phyloP scores from a whole-genome alignment of 2,329 filamentous ascomycete genomes.

The Botrytis elliptica region DNA sequence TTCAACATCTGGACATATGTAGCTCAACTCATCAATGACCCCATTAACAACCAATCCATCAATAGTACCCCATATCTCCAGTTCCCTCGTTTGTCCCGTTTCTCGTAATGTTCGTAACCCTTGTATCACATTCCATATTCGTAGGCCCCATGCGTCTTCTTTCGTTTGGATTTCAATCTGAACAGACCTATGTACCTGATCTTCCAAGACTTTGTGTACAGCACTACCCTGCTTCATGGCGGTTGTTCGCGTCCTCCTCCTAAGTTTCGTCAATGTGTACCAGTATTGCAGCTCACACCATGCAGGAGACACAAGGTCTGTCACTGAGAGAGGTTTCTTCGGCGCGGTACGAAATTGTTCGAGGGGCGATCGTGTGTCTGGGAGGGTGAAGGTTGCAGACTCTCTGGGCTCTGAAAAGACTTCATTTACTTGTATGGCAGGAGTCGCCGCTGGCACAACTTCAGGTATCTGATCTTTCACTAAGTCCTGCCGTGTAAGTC shows the following conservation, averaged over 20 bases:
- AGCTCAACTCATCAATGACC: slow-evolving; percentile 82
- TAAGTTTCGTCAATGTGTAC: slow-evolving; percentile 77
- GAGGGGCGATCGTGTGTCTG: slow-evolving; percentile 61
- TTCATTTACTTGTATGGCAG: not conserved
- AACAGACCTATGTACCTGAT: slow-evolving; percentile 78
- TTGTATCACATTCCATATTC: slow-evolving; percentile 89
- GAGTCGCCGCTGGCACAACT: not conserved
- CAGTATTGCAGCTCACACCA: slow-evolving; percentile 97
- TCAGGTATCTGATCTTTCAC: slow-evolving; percentile 46
- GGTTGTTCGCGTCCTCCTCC: slow-evolving; percentile 69
- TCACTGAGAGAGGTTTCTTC: slow-evolving; percentile 78
- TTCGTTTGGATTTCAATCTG: slow-evolving; percentile 68
- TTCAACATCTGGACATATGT: slow-evolving; percentile 69
- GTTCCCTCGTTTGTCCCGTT: slow-evolving; percentile 69
- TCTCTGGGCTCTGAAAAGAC: not conserved
- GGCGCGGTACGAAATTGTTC: slow-evolving; percentile 76
- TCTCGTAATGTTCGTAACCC: slow-evolving; percentile 72
- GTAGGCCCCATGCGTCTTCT: slow-evolving; percentile 79
- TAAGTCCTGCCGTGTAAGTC: slow-evolving; percentile 64
- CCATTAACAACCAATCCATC: slow-evolving; percentile 84
- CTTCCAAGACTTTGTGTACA: slow-evolving; percentile 81
- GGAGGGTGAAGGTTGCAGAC: slow-evolving; percentile 15
- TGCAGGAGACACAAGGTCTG: slow-evolving; percentile 81
- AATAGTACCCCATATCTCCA: slow-evolving; percentile 82
- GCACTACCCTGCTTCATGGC: slow-evolving; percentile 82